A percentile compares a stretch with the other conserved stretches of the same genome.
Evolutionary conservation across 2,329 filamentous ascomycete genomes (phyloP).

Genomic region (Juglanconis oblonga): DNA sequence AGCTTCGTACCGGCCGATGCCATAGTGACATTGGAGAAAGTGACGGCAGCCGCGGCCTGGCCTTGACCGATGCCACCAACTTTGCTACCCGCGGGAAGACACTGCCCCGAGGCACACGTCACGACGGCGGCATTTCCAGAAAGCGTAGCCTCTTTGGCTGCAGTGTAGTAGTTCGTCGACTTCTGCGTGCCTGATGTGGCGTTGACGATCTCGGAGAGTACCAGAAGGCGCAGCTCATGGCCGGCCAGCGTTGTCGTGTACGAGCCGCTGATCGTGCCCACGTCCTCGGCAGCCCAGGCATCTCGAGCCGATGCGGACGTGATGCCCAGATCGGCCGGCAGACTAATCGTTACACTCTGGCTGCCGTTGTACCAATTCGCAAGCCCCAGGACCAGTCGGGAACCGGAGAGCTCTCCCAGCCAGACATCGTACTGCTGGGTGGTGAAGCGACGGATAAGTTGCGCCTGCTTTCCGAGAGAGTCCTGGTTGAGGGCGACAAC

Average conservation of each 20-base stretch:
- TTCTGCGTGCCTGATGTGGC: slow-evolving; percentile 16
- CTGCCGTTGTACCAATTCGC: slow-evolving; percentile 48
- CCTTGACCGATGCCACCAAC: slow-evolving; percentile 34
- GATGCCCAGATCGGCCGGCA: slow-evolving; percentile 38
- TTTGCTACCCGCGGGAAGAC: slow-evolving; percentile 41
- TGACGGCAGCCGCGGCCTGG: slow-evolving; percentile 28
- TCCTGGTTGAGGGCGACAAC: slow-evolving; percentile 60
- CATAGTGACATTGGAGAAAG: slow-evolving; percentile 31
- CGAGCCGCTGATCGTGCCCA: slow-evolving; percentile 30
- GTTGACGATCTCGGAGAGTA: slow-evolving; percentile 33
- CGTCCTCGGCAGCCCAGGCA: slow-evolving; percentile 36
- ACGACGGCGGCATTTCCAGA: slow-evolving; percentile 32
- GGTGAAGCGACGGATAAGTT: slow-evolving; percentile 45
- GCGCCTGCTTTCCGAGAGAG: slow-evolving; percentile 46
- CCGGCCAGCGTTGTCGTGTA: slow-evolving; percentile 31
- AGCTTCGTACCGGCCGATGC: slow-evolving; percentile 33
- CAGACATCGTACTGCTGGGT: slow-evolving; percentile 50
- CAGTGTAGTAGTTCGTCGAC: slow-evolving; percentile 35
- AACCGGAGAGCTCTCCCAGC: slow-evolving; percentile 44
- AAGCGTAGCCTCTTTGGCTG: slow-evolving; percentile 33
- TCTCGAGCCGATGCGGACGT: slow-evolving; percentile 36
- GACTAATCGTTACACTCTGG: slow-evolving; percentile 39
- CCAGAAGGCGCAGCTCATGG: slow-evolving; percentile 38
- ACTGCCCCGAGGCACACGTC: slow-evolving; percentile 36
- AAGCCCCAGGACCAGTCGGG: slow-evolving; percentile 41